Conservation (phyloP, 306 rosid species). For the Lagenaria siceraria region DNA sequence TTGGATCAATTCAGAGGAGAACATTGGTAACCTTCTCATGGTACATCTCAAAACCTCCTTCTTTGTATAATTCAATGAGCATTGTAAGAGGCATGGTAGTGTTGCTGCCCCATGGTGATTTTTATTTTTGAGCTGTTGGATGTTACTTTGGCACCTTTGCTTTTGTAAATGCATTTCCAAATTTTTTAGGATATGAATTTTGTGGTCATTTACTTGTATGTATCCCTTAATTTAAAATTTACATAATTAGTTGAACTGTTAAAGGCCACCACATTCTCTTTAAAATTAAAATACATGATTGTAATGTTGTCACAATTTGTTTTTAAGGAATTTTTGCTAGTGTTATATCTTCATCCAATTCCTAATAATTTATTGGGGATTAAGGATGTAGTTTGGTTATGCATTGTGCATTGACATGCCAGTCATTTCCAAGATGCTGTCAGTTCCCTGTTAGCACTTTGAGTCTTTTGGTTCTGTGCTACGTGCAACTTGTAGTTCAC, state of each 20-base stretch:
- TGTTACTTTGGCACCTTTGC: neutral
- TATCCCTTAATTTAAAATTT: neutral
- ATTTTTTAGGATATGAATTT: neutral
- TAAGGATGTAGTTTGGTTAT: neutral
- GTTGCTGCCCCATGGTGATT: too few relatives aligned
- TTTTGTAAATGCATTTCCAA: neutral
- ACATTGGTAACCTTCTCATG: constrained; percentile 92
- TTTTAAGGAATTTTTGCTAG: neutral
- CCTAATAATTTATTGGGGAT: neutral
- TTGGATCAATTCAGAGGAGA: constrained; percentile 77
- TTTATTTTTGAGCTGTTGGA: neutral
- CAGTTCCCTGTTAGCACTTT: neutral
- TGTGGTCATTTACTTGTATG: neutral
- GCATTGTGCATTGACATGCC: neutral
- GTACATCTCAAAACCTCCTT: constrained; percentile 26
- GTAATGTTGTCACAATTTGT: neutral
- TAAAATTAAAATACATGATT: neutral
- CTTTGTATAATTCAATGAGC: neutral
- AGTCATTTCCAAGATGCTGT: neutral
- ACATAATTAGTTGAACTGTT: neutral
- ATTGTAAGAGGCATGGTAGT: neutral
- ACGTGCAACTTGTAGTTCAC: neutral
- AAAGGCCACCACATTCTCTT: neutral
- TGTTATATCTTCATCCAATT: neutral
- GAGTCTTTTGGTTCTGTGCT: neutral